Evolutionary conservation across 208 protist genomes (phyloP).

Genomic region (Leishmania tropica): DNA sequence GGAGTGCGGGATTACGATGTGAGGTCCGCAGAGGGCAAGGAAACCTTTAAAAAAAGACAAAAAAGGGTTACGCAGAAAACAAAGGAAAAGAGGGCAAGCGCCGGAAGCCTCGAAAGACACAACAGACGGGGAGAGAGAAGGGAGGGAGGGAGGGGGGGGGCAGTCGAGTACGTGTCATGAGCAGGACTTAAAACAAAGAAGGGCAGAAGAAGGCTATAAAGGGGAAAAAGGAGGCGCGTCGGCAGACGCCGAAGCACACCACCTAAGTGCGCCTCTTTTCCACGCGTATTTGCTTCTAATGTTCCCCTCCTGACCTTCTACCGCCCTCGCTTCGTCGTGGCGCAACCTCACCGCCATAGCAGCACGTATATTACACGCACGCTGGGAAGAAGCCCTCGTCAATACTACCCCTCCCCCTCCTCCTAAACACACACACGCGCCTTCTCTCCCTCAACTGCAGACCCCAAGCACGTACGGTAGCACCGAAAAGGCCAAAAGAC

Average conservation of each 20-base stretch:
- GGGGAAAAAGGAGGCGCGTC: not conserved
- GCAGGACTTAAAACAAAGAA: not conserved
- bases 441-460: not conserved
- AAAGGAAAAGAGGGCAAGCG: not conserved
- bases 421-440: not conserved
- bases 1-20: not conserved
- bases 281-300: not conserved
- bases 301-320: not conserved
- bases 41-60: not conserved
- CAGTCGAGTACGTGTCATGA: not conserved
- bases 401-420: not conserved
- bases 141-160: not conserved
- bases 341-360: not conserved
- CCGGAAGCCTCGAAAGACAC: not conserved
- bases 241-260: not conserved
- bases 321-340: not conserved
- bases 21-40: not conserved
- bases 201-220: not conserved
- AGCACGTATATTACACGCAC: not conserved
- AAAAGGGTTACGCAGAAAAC: not conserved
- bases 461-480: not conserved
- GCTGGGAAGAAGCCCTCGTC: not conserved
- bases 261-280: not conserved
- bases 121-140: not conserved
- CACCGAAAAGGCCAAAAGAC: not conserved